Evolutionary conservation across 441 rosid genomes (phyloP), one percentile per base, ranked within the genome.

Genomic region (Erodium texanum): DNA sequence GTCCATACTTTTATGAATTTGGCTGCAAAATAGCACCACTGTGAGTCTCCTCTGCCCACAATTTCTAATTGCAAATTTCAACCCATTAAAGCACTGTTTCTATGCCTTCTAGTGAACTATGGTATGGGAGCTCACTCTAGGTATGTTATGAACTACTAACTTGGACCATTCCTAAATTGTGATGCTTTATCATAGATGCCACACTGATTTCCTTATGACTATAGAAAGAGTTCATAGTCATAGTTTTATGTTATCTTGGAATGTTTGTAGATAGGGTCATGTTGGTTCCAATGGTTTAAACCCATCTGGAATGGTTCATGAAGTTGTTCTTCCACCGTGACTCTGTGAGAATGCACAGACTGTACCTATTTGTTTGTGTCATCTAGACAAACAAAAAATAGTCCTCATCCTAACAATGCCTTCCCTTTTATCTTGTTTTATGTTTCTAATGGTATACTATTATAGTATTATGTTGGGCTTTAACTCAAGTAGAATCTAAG

Each of bases 11-110:
- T 73, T 90, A 90, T 45, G 93, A 90, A 73, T 85, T 90, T 64
- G 98, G 93, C 66, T 85, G 90, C 87, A 90, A 93, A 81, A 78
- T 90, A 71, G 85, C 80, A 24, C 95, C 98, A 2, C 52, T 86
- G 97, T 93, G 72, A 91, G 97, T 79, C 63, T 74, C 64, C 59
- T 32, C 3, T 48, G 0, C 62, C 43, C 7, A 6, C 54, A 0
- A 15, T 68, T 69, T 9, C 0, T 22, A 29, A 41, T 24, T 52
- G 64, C 24, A 48, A 52, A 59, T 16, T 9, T 9, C 7, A 9
- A 0, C 34, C 20, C 9, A 19, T 24, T 34, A 10, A 15, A 20
- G 18, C 10, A 23, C 61, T 34, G 6, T 66, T 22, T 2, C 24
- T 19, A 8, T 65, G 34, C 14, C 29, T 29, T 64, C 27, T 11